Percentiles rank a stretch among this genome's conserved stretches.
phyloP scores from a whole-genome alignment of 225 moss, liverwort and hornwort genomes.

The Pseudoscleropodium purum region DNA sequence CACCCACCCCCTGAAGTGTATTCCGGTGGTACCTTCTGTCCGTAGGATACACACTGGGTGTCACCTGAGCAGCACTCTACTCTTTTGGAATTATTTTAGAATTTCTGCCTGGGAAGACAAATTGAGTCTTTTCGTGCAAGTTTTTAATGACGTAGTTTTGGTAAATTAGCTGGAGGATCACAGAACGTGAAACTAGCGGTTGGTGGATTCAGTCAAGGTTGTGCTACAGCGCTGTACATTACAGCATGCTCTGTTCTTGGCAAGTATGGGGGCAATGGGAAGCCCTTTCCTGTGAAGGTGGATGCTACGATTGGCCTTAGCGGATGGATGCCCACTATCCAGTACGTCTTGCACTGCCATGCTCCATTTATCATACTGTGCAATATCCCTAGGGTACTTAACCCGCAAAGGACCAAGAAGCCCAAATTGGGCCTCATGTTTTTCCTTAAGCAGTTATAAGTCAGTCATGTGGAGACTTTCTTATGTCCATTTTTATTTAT shows the following conservation, averaged over 20 bases:
- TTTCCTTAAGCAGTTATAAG: not conserved
- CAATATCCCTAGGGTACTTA: not conserved
- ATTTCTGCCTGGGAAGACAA: not conserved
- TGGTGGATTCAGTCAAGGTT: conserved; percentile 57
- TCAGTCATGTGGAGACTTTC: not conserved
- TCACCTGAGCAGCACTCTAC: not conserved
- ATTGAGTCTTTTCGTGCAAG: not conserved
- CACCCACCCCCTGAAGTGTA: not conserved
- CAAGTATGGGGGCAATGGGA: conserved; percentile 39
- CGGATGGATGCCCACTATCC: conserved; percentile 56
- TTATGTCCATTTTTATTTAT: too few species aligned
- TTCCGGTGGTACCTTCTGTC: not conserved
- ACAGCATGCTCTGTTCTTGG: conserved; percentile 40
- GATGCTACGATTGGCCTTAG: conserved; percentile 47
- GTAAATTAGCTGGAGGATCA: conserved; percentile 18
- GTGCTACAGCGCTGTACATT: conserved; percentile 44
- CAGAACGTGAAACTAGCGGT: conserved; percentile 33
- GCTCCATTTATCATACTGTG: not conserved
- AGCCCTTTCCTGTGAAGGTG: conserved; percentile 44
- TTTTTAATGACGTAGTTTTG: not conserved
- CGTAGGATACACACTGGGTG: not conserved
- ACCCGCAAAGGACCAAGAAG: not conserved
- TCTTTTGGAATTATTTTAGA: not conserved
- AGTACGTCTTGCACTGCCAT: conserved; percentile 1
- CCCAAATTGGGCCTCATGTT: not conserved